Evolutionary conservation across 768 basidiomycete genomes (phyloP).

Genomic region (Auriscalpium vulgare): DNA sequence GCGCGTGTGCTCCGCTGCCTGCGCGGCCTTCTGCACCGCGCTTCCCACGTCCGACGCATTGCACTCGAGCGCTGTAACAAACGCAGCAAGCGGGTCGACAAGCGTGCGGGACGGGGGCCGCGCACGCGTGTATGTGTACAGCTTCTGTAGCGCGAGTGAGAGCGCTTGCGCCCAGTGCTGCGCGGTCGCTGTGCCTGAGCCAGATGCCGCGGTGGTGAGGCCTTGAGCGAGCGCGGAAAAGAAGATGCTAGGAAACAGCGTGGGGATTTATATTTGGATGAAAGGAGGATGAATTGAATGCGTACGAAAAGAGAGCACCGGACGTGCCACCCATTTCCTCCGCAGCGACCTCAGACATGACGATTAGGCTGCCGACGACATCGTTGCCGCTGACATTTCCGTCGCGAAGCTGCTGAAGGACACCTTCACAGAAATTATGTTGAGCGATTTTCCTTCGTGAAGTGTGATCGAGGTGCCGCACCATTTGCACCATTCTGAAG

Average conservation of each 20-base stretch:
- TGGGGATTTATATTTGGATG: neutral
- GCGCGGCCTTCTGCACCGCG: conserved; percentile 52
- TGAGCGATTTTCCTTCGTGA: neutral
- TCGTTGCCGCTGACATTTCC: conserved; percentile 55
- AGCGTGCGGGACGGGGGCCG: conserved; percentile 87
- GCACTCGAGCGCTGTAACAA: conserved; percentile 42
- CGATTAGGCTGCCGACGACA: conserved; percentile 54
- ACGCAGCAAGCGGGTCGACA: conserved; percentile 84
- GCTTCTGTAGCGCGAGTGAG: conserved; percentile 43
- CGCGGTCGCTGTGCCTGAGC: conserved; percentile 31
- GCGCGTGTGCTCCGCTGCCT: conserved; percentile 68
- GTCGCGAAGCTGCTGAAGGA: conserved; percentile 48
- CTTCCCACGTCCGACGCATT: conserved; percentile 28
- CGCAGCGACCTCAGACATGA: conserved; percentile 68
- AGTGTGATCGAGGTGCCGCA: conserved; percentile 22
- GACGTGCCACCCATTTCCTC: conserved; percentile 88
- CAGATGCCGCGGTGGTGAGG: conserved; percentile 34
- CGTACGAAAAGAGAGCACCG: conserved; percentile 86
- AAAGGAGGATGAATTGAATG: conserved; percentile 10
- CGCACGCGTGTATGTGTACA: conserved; percentile 83
- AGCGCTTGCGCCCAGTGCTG: conserved; percentile 58
- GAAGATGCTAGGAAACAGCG: conserved; percentile 57
- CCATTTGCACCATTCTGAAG: conserved; percentile 71
- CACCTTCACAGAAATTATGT: conserved; percentile 30
- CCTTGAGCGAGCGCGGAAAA: conserved; percentile 82